These are phyloP conservation scores for Phialophora chinensis DNA, from an alignment of 2,329 filamentous ascomycete species.

Conservation along the genomic window DNA sequence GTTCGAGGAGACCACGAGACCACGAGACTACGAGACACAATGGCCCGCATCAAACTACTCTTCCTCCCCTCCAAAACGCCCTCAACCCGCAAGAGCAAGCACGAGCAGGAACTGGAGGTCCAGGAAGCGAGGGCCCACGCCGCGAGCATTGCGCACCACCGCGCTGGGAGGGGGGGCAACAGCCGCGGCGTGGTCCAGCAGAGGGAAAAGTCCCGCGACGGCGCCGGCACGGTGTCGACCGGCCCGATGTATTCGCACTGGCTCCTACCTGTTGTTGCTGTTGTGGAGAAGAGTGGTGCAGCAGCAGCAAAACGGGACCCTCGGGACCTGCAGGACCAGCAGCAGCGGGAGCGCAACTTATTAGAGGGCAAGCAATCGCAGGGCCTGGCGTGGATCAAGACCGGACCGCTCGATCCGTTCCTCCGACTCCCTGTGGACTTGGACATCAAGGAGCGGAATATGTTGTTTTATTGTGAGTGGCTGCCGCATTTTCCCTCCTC, in stretches of 20 bases:
- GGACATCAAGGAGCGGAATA: neutral
- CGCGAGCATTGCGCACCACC: neutral
- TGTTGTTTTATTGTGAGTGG: constrained; percentile 3
- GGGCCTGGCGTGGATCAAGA: constrained; percentile 4
- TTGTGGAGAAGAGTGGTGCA: neutral
- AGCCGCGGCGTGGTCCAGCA: neutral
- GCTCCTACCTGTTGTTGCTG: neutral
- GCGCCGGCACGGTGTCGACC: no score
- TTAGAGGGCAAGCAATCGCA: neutral
- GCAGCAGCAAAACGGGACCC: neutral
- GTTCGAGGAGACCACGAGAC: no score
- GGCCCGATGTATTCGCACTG: neutral
- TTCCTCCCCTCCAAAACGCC: constrained; percentile 1
- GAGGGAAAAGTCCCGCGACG: neutral
- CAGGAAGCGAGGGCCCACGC: constrained; percentile 4
- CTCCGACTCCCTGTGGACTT: neutral
- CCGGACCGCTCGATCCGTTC: constrained; percentile 3
- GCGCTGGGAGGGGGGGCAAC: neutral
- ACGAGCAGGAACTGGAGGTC: neutral
- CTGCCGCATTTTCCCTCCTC: neutral
- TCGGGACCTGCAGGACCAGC: neutral
- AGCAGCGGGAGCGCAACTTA: neutral
- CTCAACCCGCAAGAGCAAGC: neutral
- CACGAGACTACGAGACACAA: neutral
- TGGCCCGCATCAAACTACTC: neutral